These are phyloP conservation scores for Borovskyia barvae DNA, from an alignment of 208 protist species.

Conservation along the genomic window DNA sequence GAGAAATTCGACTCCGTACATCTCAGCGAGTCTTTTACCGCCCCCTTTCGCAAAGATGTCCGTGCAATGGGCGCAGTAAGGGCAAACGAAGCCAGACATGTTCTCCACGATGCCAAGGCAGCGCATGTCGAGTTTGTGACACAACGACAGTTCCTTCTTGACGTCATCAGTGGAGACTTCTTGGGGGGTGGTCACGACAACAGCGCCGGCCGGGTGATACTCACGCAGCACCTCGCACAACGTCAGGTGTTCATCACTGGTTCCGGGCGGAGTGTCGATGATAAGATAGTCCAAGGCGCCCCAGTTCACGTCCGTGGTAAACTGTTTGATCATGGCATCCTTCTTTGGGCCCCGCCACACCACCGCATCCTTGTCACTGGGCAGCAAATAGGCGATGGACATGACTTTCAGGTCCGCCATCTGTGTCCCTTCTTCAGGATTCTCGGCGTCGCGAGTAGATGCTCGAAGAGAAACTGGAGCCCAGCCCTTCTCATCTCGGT, in stretches of 20 bases:
- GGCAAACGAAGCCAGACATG: conserved; percentile 93
- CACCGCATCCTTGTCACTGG: conserved; percentile 95
- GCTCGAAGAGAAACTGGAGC: conserved; percentile 57
- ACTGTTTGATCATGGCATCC: conserved; percentile 93
- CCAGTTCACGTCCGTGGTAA: conserved; percentile 88
- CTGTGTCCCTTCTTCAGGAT: background rate
- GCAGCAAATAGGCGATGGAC: conserved; percentile 98
- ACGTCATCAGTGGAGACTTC: conserved; percentile 90
- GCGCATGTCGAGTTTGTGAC: conserved; percentile 77
- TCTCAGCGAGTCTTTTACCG: conserved; percentile 64
- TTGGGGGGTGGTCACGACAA: conserved; percentile 92
- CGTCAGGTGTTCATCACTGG: conserved; percentile 92
- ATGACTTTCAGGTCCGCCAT: conserved; percentile 85
- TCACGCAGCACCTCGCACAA: conserved; percentile 77
- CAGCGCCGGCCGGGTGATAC: conserved; percentile 60
- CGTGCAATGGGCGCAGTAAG: conserved; percentile 88
- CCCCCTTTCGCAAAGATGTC: conserved; percentile 86
- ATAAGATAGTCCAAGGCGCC: conserved; percentile 89
- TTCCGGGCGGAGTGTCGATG: conserved; percentile 93
- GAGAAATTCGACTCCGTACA: conserved; percentile 84
- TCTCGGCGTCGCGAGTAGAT: background rate
- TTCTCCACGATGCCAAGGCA: conserved; percentile 93
- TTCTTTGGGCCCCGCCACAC: conserved; percentile 97
- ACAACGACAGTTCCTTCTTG: conserved; percentile 91
- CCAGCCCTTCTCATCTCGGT: conserved; percentile 80